These are phyloP conservation scores for Breynia disticha DNA, from an alignment of 441 rosid genomes.

Conservation along the genomic window DNA sequence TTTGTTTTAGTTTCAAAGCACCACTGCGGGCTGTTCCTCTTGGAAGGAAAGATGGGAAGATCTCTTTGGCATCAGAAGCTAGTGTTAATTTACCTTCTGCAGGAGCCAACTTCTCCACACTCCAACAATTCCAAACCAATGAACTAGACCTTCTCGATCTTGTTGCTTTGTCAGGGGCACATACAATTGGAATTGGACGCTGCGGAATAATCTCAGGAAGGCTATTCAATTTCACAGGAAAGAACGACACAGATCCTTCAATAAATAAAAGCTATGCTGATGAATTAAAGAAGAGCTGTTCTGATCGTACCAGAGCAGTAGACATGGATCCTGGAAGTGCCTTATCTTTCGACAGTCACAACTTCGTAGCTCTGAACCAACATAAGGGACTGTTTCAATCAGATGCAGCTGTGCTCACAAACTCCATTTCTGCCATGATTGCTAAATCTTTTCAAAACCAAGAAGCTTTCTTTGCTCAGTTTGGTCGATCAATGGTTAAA, in stretches of 20 bases:
- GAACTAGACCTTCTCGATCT: constrained; percentile 19
- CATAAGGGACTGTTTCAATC: constrained; percentile 11
- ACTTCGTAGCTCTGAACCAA: constrained; percentile 6
- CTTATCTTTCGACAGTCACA: constrained; percentile 13
- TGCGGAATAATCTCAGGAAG: constrained; percentile 7
- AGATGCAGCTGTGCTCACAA: constrained; percentile 16
- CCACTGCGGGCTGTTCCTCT: constrained; percentile 22
- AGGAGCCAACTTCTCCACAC: constrained; percentile 18
- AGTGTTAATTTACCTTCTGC: constrained; percentile 21
- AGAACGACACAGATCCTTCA: constrained; percentile 18
- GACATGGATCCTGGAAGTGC: constrained; percentile 21
- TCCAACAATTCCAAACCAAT: constrained; percentile 11
- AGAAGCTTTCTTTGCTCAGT: constrained; percentile 6
- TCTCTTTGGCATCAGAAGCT: constrained; percentile 24
- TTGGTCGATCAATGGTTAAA: constrained; percentile 16
- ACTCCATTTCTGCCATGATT: constrained; percentile 6
- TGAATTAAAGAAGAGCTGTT: constrained; percentile 12
- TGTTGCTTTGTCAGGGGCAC: constrained; percentile 27
- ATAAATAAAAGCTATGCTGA: constrained; percentile 8
- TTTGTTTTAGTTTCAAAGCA: constrained; percentile 21
- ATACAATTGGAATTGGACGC: constrained; percentile 18
- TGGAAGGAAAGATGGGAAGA: constrained; percentile 29
- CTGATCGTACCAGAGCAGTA: constrained; percentile 1
- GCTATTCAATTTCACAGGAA: constrained; percentile 18
- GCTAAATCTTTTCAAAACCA: background rate